phyloP scores from a whole-genome alignment of 108 stramenopile species.

The Hondaea fermentalgiana region DNA sequence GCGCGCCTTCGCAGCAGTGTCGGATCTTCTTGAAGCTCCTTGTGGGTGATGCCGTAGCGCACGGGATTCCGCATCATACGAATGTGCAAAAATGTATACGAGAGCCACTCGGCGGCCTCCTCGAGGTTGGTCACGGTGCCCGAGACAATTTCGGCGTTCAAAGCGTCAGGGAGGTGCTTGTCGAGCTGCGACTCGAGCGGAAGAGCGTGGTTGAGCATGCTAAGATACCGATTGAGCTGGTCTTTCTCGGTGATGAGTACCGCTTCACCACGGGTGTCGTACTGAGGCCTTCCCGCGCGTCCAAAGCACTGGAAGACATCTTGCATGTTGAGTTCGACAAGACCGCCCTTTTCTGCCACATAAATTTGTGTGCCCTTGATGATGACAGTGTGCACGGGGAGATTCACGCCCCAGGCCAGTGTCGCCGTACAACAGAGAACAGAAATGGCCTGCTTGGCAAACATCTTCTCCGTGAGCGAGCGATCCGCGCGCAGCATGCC shows the following conservation, averaged over 20 bases:
- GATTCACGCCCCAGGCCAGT: constrained; percentile 91
- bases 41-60: constrained; percentile 77
- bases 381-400: constrained; percentile 86
- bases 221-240: constrained; percentile 76
- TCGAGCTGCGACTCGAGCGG: constrained; percentile 94
- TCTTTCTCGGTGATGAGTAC: constrained; percentile 84
- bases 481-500: constrained; percentile 93
- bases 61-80: constrained; percentile 86
- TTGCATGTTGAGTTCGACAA: constrained; percentile 81
- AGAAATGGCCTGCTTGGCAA: constrained; percentile 85
- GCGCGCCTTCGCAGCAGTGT: constrained; percentile 44
- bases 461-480: constrained; percentile 84
- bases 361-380: constrained; percentile 98
- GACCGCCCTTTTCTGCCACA: constrained; percentile 93
- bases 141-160: constrained; percentile 94
- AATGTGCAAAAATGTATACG: constrained; percentile 91
- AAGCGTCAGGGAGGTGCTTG: constrained; percentile 80
- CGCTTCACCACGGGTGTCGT: constrained; percentile 89
- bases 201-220: constrained; percentile 76
- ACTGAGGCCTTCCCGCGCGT: constrained; percentile 91
- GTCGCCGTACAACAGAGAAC: constrained; percentile 95
- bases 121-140: constrained; percentile 85
- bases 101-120: constrained; percentile 86
- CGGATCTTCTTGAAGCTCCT: constrained; percentile 67
- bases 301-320: constrained; percentile 99